Conservation (phyloP, 2,329 filamentous ascomycete species). For the Lomentospora prolificans region DNA sequence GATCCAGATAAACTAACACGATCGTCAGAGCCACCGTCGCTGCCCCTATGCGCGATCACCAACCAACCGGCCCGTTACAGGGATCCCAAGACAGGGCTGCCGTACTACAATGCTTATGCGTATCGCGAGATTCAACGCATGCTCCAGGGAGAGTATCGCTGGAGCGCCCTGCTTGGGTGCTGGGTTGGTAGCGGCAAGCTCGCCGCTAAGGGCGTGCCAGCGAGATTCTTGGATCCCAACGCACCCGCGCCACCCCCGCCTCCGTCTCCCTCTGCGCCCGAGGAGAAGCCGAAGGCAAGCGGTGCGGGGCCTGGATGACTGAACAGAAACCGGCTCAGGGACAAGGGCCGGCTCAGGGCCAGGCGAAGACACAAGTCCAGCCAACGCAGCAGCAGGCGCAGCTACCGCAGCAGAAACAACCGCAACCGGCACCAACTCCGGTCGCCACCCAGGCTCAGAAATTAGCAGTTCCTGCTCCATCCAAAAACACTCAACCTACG, state of each 20-base stretch:
- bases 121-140: conserved; percentile 76
- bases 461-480: background rate
- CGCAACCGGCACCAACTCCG: background rate
- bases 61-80: conserved; percentile 71
- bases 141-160: conserved; percentile 63
- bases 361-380: background rate
- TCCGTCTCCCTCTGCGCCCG: background rate
- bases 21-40: conserved; percentile 36
- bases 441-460: no score
- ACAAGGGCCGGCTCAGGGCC: background rate
- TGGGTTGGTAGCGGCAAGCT: conserved; percentile 63
- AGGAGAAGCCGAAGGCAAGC: background rate
- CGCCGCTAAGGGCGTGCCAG: conserved; percentile 69
- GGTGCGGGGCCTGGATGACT: background rate
- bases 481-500: background rate
- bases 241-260: conserved; percentile 4
- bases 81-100: conserved; percentile 74
- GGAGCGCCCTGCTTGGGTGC: conserved; percentile 70
- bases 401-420: background rate
- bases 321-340: background rate
- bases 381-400: background rate
- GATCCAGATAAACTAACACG: background rate
- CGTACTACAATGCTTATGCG: conserved; percentile 69
- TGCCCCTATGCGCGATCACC: conserved; percentile 68
- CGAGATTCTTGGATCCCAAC: conserved; percentile 51